A percentile compares a stretch with the other conserved stretches of the same genome.
phyloP scores from a whole-genome alignment of 257 asterid species.

The Solanum ossicruentum region DNA sequence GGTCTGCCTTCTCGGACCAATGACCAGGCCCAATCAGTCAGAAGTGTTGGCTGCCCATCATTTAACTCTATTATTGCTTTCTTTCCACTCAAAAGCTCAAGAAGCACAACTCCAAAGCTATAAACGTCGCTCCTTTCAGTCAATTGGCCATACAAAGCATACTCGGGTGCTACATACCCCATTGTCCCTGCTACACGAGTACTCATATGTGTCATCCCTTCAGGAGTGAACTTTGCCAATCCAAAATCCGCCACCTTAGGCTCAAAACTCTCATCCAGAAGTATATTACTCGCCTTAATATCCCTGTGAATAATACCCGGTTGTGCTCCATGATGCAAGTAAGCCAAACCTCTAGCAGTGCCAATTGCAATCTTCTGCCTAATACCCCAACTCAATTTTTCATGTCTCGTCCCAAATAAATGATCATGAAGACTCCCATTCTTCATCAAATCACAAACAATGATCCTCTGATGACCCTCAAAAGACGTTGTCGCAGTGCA shows the following conservation, averaged over 20 bases:
- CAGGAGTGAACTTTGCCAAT: conserved; percentile 68
- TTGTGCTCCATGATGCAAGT: conserved; percentile 73
- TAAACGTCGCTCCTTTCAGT: conserved; percentile 86
- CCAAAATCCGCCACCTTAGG: conserved; percentile 89
- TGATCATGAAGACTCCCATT: conserved; percentile 87
- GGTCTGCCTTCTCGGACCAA: conserved; percentile 53
- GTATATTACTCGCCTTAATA: conserved; percentile 77
- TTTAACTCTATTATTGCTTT: conserved; percentile 48
- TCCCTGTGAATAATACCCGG: conserved; percentile 72
- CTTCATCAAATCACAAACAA: conserved; percentile 74
- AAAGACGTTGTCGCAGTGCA: conserved; percentile 66
- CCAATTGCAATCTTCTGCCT: conserved; percentile 78
- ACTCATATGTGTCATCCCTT: conserved; percentile 81
- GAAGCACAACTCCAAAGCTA: conserved; percentile 79
- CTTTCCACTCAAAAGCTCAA: conserved; percentile 79
- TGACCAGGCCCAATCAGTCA: conserved; percentile 94
- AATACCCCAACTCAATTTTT: conserved; percentile 60
- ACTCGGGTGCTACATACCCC: conserved; percentile 97
- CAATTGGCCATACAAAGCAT: conserved; percentile 75
- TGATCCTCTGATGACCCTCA: conserved; percentile 81
- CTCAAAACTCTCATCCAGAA: conserved; percentile 70
- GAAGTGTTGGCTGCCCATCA: conserved; percentile 47
- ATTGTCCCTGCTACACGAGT: conserved; percentile 85
- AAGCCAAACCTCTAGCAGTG: conserved; percentile 74
- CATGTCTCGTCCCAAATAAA: conserved; percentile 30